Conservation (phyloP, 2,329 filamentous ascomycete genomes). For the Stachybotrys echinatus region DNA sequence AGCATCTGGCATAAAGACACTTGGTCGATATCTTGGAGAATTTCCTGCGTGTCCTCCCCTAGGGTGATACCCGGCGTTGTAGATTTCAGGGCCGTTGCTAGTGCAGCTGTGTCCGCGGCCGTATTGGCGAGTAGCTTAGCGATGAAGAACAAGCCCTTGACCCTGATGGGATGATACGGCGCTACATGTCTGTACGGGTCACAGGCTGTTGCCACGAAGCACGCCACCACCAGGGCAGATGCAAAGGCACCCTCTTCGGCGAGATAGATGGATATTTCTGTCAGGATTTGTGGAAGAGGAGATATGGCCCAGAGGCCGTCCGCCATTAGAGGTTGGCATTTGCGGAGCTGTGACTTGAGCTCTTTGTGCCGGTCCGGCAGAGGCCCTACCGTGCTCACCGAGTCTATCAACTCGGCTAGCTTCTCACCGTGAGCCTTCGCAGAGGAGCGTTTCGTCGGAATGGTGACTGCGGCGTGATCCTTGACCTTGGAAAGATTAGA, state of each 20-base stretch:
- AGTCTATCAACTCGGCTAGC: conserved; percentile 18
- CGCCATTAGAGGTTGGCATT: conserved; percentile 15
- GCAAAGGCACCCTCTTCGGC: conserved; percentile 34
- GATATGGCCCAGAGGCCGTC: conserved; percentile 41
- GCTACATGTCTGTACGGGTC: conserved; percentile 46
- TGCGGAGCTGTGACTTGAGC: not conserved
- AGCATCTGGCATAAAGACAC: conserved; percentile 49
- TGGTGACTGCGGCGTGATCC: conserved; percentile 18
- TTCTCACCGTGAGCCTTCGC: conserved; percentile 15
- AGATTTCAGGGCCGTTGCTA: conserved; percentile 17
- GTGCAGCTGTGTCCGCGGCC: conserved; percentile 29
- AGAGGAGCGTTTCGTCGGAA: conserved; percentile 8
- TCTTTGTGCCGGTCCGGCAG: not conserved
- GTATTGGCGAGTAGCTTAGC: conserved; percentile 48
- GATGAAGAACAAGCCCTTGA: conserved; percentile 46
- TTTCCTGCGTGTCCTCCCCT: conserved; percentile 17
- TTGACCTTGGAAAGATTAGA: conserved; percentile 28
- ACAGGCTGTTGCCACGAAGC: conserved; percentile 40
- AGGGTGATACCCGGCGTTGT: conserved; percentile 14
- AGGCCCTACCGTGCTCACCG: not conserved
- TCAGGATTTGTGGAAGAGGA: conserved; percentile 39
- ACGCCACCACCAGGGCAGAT: conserved; percentile 39
- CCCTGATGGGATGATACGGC: conserved; percentile 44
- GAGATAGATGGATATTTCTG: conserved; percentile 40
- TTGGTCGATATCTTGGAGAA: conserved; percentile 41